Conservation (phyloP, 441 rosid genomes). For the Pelargonium myrrhifolium region DNA sequence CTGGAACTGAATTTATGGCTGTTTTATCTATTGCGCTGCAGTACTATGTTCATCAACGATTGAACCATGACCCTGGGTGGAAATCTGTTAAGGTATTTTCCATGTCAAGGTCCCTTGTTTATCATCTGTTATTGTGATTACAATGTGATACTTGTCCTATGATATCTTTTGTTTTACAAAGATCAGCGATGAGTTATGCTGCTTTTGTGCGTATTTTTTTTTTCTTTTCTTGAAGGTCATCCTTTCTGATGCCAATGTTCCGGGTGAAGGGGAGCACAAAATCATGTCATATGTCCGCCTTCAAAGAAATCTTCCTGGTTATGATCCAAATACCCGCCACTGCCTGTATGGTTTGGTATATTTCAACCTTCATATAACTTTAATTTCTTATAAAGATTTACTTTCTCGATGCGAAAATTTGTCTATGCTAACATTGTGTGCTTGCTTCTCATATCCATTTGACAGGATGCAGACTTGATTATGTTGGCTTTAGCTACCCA, state of each 20-base stretch:
- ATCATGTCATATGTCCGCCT: conserved; percentile 89
- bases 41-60: conserved; percentile 68
- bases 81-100: conserved; percentile 57
- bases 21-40: conserved; percentile 79
- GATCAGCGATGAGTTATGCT: conserved; percentile 10
- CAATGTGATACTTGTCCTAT: background rate
- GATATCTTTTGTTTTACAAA: background rate
- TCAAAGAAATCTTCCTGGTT: conserved; percentile 89
- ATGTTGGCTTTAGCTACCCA: conserved; percentile 97
- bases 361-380: conserved; percentile 22
- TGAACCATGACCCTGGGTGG: conserved; percentile 92
- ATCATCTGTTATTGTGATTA: background rate
- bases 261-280: conserved; percentile 99
- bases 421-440: conserved; percentile 16
- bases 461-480: conserved; percentile 93
- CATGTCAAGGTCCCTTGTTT: background rate
- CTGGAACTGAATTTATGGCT: conserved; percentile 85
- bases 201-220: conserved; percentile 22
- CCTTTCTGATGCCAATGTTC: conserved; percentile 97
- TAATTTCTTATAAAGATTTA: conserved; percentile 7
- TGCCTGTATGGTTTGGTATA: conserved; percentile 93
- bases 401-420: conserved; percentile 11
- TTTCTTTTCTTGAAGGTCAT: conserved; percentile 65
- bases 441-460: conserved; percentile 21
- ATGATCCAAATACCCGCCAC: conserved; percentile 84